phyloP scores from a whole-genome alignment of 202 grass and related monocot species.

The Cymbopogon flexuosus region DNA sequence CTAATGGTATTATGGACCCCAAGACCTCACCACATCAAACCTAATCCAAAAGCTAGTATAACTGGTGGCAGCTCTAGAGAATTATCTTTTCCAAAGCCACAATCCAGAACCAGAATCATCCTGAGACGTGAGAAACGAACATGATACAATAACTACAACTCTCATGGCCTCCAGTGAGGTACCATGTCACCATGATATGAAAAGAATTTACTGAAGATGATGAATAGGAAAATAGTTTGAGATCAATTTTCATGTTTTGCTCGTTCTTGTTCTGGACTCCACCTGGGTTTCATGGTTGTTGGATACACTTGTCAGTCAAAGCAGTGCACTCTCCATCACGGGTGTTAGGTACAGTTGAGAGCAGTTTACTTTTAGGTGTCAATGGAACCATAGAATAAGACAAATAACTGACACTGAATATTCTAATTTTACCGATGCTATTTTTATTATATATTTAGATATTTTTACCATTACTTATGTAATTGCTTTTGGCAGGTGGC shows the following conservation, averaged over 20 bases:
- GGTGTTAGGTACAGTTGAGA: not conserved
- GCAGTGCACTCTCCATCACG: not conserved
- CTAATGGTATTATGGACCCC: not conserved
- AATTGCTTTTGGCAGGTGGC: constrained; percentile 57
- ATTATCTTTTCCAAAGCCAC: not conserved
- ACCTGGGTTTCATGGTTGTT: not conserved
- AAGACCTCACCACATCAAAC: not conserved
- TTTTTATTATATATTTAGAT: not conserved
- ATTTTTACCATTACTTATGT: not conserved
- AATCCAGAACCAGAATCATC: not conserved
- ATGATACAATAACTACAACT: not conserved
- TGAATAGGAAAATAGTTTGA: not conserved
- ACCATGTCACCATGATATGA: not conserved
- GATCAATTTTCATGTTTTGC: not conserved
- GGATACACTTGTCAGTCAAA: not conserved
- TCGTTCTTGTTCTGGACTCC: not conserved
- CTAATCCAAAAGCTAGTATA: not conserved
- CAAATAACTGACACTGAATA: constrained; percentile 3
- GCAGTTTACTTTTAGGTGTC: not conserved
- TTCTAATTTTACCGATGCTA: constrained; percentile 12
- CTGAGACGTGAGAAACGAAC: not conserved
- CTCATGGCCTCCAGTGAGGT: not conserved
- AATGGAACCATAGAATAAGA: constrained; percentile 13
- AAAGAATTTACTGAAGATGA: not conserved
- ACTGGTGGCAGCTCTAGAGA: not conserved